phyloP scores from a whole-genome alignment of 257 asterid species.

The Lycium barbarum region DNA sequence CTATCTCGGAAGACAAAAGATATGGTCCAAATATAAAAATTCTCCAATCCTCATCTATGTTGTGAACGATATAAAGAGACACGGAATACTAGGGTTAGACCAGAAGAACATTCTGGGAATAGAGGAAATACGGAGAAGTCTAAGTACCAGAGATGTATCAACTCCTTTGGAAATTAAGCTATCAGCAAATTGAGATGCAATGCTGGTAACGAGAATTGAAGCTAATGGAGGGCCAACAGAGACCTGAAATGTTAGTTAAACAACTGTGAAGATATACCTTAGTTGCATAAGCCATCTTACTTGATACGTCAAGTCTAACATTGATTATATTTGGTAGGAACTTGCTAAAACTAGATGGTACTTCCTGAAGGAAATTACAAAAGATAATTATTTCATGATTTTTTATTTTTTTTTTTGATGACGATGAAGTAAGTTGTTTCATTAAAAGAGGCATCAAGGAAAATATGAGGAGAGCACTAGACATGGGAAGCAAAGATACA shows the following conservation, averaged over 20 bases:
- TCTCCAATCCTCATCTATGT: neutral
- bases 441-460: too few species aligned
- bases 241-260: slow-evolving; percentile 60
- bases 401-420: too few species aligned
- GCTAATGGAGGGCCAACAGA: slow-evolving; percentile 97
- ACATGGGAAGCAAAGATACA: slow-evolving; percentile 27
- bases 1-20: too few species aligned
- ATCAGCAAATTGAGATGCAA: slow-evolving; percentile 95
- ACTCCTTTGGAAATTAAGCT: slow-evolving; percentile 82
- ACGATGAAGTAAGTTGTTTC: too few species aligned
- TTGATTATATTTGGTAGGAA: neutral
- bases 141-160: slow-evolving; percentile 77
- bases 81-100: neutral
- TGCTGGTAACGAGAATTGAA: slow-evolving; percentile 79
- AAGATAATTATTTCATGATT: neutral
- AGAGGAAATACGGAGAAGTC: slow-evolving; percentile 6
- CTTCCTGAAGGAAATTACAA: neutral
- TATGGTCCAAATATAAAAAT: neutral
- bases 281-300: neutral
- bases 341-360: neutral
- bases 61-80: neutral
- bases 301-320: neutral
- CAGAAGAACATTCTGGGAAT: neutral
- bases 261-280: neutral
- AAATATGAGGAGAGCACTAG: neutral